Evolutionary conservation across 23 red algal genomes (phyloP).

Genomic region (Gracilaria vermiculophylla): DNA sequence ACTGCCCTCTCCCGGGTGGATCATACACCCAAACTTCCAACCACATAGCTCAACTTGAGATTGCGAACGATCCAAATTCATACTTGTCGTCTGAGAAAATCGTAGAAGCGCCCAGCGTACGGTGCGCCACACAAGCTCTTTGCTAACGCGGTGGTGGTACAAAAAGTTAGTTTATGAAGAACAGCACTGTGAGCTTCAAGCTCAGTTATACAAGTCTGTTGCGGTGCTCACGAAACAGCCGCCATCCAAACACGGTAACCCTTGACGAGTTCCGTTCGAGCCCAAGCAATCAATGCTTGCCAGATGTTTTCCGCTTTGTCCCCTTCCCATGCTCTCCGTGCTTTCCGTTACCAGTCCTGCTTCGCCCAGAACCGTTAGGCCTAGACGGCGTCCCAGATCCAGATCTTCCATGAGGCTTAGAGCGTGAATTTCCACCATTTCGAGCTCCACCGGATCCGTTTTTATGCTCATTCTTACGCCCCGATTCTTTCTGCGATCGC

Average conservation of each 20-base stretch:
- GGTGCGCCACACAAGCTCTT: background rate
- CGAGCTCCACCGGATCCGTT: background rate
- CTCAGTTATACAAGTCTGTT: background rate
- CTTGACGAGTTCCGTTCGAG: background rate
- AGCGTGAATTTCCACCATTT: background rate
- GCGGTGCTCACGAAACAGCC: background rate
- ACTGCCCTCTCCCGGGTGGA: too few relatives aligned
- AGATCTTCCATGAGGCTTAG: constrained; percentile 17
- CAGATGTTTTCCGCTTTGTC: background rate
- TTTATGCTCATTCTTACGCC: constrained; percentile 1
- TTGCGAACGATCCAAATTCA: background rate
- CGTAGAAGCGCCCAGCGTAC: too few relatives aligned
- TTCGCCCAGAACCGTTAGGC: background rate
- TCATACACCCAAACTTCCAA: too few relatives aligned
- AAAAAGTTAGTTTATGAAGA: constrained; percentile 10
- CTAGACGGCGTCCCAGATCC: background rate
- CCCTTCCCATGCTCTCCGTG: constrained; percentile 5
- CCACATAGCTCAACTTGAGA: too few relatives aligned
- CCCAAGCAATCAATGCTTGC: background rate
- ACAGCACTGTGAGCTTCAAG: background rate
- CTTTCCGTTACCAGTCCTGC: constrained; percentile 9
- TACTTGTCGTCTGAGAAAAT: background rate
- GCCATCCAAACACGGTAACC: background rate
- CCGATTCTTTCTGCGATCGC: background rate
- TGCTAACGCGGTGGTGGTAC: background rate